phyloP scores from a whole-genome alignment of 202 grass and related monocot species.

The Eragrostis tef region DNA sequence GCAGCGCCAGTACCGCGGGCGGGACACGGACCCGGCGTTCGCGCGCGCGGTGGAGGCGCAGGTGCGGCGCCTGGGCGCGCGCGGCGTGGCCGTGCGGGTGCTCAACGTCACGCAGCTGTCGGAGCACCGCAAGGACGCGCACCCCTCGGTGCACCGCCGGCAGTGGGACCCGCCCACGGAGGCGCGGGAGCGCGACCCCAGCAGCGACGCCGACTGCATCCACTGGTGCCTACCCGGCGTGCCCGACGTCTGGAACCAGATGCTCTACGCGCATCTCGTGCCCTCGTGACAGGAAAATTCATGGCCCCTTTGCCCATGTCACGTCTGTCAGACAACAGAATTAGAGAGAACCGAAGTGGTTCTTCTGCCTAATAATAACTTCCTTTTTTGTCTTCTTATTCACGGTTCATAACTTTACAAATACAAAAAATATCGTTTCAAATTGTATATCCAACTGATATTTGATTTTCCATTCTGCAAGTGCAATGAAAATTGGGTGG shows the following conservation, averaged over 20 bases:
- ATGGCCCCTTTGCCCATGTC: background rate
- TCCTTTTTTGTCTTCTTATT: background rate
- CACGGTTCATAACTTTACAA: background rate
- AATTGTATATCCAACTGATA: background rate
- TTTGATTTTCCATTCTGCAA: background rate
- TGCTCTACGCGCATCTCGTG: conserved; percentile 65
- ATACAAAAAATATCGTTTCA: background rate
- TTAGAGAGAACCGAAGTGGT: background rate
- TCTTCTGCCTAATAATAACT: background rate
- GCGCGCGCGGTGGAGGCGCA: conserved; percentile 56
- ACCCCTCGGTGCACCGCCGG: conserved; percentile 75
- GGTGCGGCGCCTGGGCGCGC: conserved; percentile 46
- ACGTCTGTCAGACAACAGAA: background rate
- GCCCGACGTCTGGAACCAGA: conserved; percentile 77
- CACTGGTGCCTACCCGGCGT: conserved; percentile 95
- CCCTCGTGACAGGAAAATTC: conserved; percentile 24
- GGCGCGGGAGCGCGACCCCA: conserved; percentile 41
- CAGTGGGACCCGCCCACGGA: conserved; percentile 66
- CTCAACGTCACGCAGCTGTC: conserved; percentile 75
- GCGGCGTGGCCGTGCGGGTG: conserved; percentile 64
- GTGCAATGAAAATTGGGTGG: background rate
- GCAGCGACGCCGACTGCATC: conserved; percentile 77
- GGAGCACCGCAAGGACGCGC: conserved; percentile 79
- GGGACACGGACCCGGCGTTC: conserved; percentile 49
- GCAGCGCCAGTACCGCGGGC: conserved; percentile 47